Percentiles rank a stretch among this genome's conserved stretches.
These are phyloP conservation scores for Mallotus nudiflorus DNA, from an alignment of 345 rosid genomes.

Conservation along the genomic window DNA sequence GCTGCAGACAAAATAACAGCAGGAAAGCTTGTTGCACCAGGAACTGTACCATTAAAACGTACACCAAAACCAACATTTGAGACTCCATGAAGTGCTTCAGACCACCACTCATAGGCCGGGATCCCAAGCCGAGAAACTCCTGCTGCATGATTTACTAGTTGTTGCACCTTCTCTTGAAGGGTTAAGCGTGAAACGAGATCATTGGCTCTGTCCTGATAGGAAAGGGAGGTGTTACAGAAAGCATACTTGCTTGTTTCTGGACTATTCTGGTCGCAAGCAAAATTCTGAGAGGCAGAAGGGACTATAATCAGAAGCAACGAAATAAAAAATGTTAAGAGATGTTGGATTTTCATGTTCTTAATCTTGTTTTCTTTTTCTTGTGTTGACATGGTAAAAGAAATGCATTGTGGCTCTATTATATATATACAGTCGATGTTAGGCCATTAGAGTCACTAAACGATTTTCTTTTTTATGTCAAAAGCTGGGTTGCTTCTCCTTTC, in stretches of 20 bases:
- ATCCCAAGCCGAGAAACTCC: conserved; percentile 22
- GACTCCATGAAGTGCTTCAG: conserved; percentile 32
- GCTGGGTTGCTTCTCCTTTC: conserved; percentile 26
- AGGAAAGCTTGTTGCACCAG: conserved; percentile 20
- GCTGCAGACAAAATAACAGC: conserved; percentile 27
- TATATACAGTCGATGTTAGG: conserved; percentile 11
- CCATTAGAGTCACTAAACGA: background rate
- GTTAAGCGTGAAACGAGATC: conserved; percentile 49
- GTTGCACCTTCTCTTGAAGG: conserved; percentile 51
- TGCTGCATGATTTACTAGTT: conserved; percentile 21
- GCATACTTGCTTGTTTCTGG: conserved; percentile 34
- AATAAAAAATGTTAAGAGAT: conserved; percentile 18
- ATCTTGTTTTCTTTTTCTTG: background rate
- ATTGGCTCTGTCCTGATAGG: conserved; percentile 48
- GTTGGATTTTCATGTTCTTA: conserved; percentile 10
- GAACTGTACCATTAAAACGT: conserved; percentile 19
- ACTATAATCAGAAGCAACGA: conserved; percentile 10
- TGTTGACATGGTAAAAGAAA: background rate
- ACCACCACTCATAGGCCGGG: conserved; percentile 32
- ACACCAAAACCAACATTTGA: conserved; percentile 16
- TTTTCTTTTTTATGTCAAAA: background rate
- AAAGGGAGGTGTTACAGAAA: conserved; percentile 46
- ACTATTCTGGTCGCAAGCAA: conserved; percentile 42
- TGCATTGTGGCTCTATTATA: background rate
- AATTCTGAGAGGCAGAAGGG: conserved; percentile 28